Base-by-base conservation (phyloP, 225 moss, liverwort and hornwort genomes). In the Neckera pumila region DNA sequence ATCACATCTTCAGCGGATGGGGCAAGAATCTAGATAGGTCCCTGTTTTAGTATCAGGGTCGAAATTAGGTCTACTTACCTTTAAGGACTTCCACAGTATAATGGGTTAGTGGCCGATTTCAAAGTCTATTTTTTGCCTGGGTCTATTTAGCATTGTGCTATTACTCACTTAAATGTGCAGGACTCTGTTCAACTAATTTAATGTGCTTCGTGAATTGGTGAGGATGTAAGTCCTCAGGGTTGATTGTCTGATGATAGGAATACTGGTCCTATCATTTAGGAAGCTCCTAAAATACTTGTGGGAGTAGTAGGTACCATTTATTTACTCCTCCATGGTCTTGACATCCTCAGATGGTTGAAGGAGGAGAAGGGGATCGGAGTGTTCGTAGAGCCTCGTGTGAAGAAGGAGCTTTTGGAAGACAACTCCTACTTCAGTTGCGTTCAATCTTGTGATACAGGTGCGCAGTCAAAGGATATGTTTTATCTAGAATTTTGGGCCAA, bases 321-420 rank as follows among this genome's bases (percentile, higher is more conserved):
- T 86, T 92, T 72, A 90, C 84, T 81, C 34, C 61, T 81, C 57
- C 62, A 79, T 86, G 89, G 26, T 87, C 91, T 80, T 89, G 84
- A 74, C 56, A 88, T 86, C 25, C 85, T 89, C 92, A 98, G 98
- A 85, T 98, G 98, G 98, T 89, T 98, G 38, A 95, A 93, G 87
- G 95, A 98, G 47, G 95, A 85, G 82, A 97, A 93, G 88, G 91
- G 90, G 79, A 92, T 97, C 79, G 92, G 86, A 69, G 93, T 98
- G 57, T 95, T 92, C 83, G 93, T 96, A 75, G 97, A 98, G 89
- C 87, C 69, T 77, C 26, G 34, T 53, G 91, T 95, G 67, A 97
- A 93, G 93, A 89, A 93, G 91, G 95, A 97, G 70, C 92, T 97
- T 40, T 89, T 97, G 84, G 92, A 95, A 63, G 95, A 92, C 60